Conservation (phyloP, 345 rosid species). For the Ceriops decandra region DNA sequence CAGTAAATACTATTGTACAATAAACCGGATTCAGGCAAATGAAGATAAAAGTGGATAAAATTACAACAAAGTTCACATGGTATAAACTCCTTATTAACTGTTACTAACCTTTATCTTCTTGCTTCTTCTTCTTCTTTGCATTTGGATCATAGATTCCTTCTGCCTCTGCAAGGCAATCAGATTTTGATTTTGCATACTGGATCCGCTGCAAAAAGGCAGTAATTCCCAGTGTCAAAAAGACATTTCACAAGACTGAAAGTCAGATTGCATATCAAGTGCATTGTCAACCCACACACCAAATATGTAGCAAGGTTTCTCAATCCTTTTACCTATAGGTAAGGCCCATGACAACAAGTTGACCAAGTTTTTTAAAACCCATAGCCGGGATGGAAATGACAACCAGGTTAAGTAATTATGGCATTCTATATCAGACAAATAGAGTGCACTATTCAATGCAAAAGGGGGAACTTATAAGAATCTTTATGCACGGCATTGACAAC, state of each 20-base stretch:
- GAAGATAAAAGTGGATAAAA: neutral
- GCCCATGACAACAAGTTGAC: too few relatives aligned
- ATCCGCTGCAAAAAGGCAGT: slow-evolving; percentile 49
- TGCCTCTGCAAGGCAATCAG: slow-evolving; percentile 78
- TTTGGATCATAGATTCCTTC: slow-evolving; percentile 76
- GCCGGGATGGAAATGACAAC: too few relatives aligned
- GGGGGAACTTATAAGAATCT: too few relatives aligned
- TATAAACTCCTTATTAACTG: neutral
- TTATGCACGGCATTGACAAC: too few relatives aligned
- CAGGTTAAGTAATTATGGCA: too few relatives aligned
- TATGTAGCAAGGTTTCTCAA: neutral
- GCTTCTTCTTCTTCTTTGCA: slow-evolving; percentile 86
- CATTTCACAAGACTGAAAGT: neutral
- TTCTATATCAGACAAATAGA: too few relatives aligned
- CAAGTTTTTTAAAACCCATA: too few relatives aligned
- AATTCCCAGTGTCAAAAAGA: neutral
- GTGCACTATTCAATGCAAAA: too few relatives aligned
- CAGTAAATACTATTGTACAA: neutral
- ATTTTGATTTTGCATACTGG: slow-evolving; percentile 84
- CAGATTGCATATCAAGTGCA: neutral
- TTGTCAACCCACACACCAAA: neutral
- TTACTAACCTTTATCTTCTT: slow-evolving; percentile 76
- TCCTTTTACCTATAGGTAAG: too few relatives aligned
- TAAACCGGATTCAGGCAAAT: neutral
- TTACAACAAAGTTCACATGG: neutral